Conservation (phyloP, 2,329 filamentous ascomycete genomes). For the Calonectria fujianensis region DNA sequence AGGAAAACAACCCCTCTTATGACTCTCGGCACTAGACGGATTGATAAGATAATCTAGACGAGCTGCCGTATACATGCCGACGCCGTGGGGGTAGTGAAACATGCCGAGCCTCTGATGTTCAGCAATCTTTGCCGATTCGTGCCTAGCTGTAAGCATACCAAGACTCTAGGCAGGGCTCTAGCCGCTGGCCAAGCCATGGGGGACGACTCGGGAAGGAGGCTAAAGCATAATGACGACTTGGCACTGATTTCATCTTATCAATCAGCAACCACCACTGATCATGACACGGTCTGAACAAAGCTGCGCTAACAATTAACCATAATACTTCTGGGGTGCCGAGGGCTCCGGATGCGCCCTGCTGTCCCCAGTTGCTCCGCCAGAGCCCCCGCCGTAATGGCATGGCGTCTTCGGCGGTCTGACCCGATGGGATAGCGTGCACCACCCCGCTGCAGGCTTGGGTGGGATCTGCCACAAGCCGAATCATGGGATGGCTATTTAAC, state of each 20-base stretch:
- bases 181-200: background rate
- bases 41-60: conserved; percentile 21
- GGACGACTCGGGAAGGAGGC: conserved; percentile 19
- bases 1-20: conserved; percentile 13
- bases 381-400: background rate
- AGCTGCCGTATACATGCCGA: conserved; percentile 4
- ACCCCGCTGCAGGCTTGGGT: background rate
- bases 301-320: conserved; percentile 20
- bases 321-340: conserved; percentile 25
- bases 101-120: conserved; percentile 15
- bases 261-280: background rate
- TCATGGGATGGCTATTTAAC: background rate
- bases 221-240: conserved; percentile 23
- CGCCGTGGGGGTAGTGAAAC: conserved; percentile 22
- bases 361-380: conserved; percentile 3
- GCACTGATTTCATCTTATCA: conserved; percentile 20
- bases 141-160: conserved; percentile 3
- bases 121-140: background rate
- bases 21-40: background rate
- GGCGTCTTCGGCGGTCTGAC: conserved; percentile 22
- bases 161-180: conserved; percentile 12
- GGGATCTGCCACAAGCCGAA: background rate
- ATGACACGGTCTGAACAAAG: background rate
- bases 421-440: conserved; percentile 19
- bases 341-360: conserved; percentile 8